phyloP scores from a whole-genome alignment of 495 filamentous ascomycete species.

The Aspergillus indologenus region DNA sequence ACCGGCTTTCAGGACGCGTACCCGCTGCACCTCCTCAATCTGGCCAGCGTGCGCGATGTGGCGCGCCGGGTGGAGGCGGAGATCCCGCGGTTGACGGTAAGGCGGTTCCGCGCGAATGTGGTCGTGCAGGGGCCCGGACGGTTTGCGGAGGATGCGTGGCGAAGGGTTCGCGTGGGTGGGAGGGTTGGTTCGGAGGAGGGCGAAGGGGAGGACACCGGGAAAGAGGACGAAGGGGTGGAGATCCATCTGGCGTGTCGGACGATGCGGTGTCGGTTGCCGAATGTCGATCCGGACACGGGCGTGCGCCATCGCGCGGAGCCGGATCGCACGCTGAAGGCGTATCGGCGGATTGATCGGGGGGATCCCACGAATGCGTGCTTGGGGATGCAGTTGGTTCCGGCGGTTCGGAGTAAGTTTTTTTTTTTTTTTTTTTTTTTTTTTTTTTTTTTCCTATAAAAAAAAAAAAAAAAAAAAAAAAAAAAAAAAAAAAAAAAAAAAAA shows the following conservation, averaged over 20 bases:
- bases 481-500: too few relatives aligned
- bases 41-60: conserved; percentile 68
- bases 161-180: conserved; percentile 54
- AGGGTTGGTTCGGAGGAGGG: neutral
- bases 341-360: conserved; percentile 72
- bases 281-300: conserved; percentile 74
- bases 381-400: conserved; percentile 79
- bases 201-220: neutral
- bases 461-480: too few relatives aligned
- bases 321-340: conserved; percentile 64
- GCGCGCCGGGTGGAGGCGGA: conserved; percentile 47
- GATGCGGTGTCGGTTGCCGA: conserved; percentile 77
- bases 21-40: conserved; percentile 75
- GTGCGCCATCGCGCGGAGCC: conserved; percentile 69
- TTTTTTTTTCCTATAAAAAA: too few relatives aligned
- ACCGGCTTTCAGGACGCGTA: conserved; percentile 88
- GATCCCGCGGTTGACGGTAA: conserved; percentile 60
- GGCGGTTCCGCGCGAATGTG: conserved; percentile 82
- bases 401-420: conserved; percentile 30
- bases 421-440: conserved; percentile 2
- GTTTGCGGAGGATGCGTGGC: conserved; percentile 79
- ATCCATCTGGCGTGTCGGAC: conserved; percentile 68
- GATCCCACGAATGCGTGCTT: conserved; percentile 68
- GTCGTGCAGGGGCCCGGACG: conserved; percentile 62
- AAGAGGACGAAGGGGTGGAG: conserved; percentile 22